Percentiles rank a stretch among this genome's conserved stretches.
Evolutionary conservation across 2,329 filamentous ascomycete genomes (phyloP).

Genomic region (Cordyceps cateniannulata): DNA sequence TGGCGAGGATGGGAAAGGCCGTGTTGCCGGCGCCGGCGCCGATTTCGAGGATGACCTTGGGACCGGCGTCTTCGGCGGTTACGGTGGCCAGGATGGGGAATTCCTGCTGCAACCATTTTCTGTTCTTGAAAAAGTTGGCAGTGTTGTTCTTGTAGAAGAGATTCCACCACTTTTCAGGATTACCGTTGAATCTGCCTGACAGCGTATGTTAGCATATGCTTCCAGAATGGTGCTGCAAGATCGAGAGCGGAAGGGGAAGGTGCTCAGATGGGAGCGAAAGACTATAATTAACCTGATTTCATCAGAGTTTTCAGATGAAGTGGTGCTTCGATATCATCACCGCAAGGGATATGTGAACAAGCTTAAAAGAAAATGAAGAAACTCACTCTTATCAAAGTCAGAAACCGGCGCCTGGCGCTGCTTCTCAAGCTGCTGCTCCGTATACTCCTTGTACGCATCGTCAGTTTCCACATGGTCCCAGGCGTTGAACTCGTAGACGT

Average conservation of each 20-base stretch:
- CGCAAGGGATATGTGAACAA: conserved; percentile 23
- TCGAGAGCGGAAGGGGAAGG: conserved; percentile 4
- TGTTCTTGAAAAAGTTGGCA: conserved; percentile 96
- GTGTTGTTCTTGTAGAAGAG: conserved; percentile 97
- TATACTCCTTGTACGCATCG: conserved; percentile 77
- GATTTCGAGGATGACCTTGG: conserved; percentile 73
- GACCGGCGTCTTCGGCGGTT: conserved; percentile 62
- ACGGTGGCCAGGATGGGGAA: conserved; percentile 82
- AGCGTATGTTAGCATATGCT: conserved; percentile 31
- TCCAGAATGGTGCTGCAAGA: background rate
- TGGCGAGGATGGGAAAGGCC: conserved; percentile 80
- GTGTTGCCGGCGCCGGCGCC: conserved; percentile 95
- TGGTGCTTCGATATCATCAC: conserved; percentile 48
- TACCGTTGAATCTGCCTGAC: conserved; percentile 69
- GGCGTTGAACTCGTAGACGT: conserved; percentile 96
- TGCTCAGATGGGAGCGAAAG: conserved; percentile 71
- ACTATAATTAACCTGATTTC: conserved; percentile 51
- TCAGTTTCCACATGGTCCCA: conserved; percentile 98
- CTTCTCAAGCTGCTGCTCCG: conserved; percentile 74
- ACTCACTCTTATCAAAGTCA: conserved; percentile 82
- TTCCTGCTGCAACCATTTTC: conserved; percentile 95
- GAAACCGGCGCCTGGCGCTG: conserved; percentile 83
- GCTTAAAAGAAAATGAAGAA: background rate
- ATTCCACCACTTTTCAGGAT: conserved; percentile 97
- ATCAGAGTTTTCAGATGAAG: conserved; percentile 63